Base-by-base conservation (phyloP, 192 early-diverging fungal species). In the Geranomyces variabilis region DNA sequence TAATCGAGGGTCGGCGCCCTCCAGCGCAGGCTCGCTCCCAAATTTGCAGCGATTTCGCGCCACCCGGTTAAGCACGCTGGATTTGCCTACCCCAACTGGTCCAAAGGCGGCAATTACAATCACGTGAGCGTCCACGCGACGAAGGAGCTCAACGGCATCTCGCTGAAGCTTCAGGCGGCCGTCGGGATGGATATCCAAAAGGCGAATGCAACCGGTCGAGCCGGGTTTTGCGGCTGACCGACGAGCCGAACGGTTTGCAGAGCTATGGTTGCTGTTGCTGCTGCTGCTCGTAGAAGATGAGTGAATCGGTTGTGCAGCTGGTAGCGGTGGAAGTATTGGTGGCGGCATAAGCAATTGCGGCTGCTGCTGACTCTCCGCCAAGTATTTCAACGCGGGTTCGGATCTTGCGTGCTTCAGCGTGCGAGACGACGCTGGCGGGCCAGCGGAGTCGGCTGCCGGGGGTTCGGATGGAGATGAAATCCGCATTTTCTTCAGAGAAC, bases 361-460 rank as follows among this genome's bases (percentile, higher is more conserved):
- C 51, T 26, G n/a, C 51, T n/a, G 51, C 24, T 53, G 51, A 7
- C n/a, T 24, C 24, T 53, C 15, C 19, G 58, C 58, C 22, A 60
- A 8, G 29, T 60, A 60, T 19, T 60, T 60, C 31, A 60, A 26
- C 58, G 58, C 58, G 3, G 58, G 58, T 26, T 60, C 58, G 4
- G 58, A 60, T 60, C 31, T 60, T 60, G 58, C 58, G 29, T 60
- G 58, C 29, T 60, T 60, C 5, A 60, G 58, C 22, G 51, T 26
- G n/a, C 51, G 19, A 3, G 51, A 7, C 10, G 51, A 8, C 17
- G 51, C 17, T 53, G 51, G 4, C 15, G 6, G 4, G 51, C 51
- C 51, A 15, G 17, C 24, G 17, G 24, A n/a, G 17, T 17, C 46
- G 46, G 10, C 12, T 10, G 46, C 12, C 46, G n/a, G n/a, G n/a